A percentile compares a stretch with the other conserved stretches of the same genome.
Conservation (phyloP, 192 early-diverging fungal species). For the Coemansia sp. region DNA sequence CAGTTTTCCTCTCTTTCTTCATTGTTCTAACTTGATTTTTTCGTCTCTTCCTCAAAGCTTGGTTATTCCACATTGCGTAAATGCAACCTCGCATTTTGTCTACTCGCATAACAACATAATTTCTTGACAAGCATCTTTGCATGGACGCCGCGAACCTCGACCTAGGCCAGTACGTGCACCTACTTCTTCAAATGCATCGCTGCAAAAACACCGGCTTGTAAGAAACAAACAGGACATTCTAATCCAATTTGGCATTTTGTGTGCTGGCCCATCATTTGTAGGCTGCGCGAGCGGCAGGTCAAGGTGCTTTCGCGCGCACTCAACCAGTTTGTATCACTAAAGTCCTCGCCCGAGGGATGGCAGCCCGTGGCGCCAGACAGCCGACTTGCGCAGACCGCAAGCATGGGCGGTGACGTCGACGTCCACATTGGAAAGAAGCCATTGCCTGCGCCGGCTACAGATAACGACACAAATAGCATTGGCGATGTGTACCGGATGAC, state of each 20-base stretch:
- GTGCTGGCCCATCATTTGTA: slow-evolving; percentile 4
- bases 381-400: slow-evolving; percentile 8
- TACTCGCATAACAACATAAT: neutral
- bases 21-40: neutral
- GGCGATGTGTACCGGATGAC: slow-evolving; percentile 47
- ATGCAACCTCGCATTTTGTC: neutral
- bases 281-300: slow-evolving; percentile 50
- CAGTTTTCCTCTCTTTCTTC: neutral
- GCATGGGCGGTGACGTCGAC: slow-evolving; percentile 38
- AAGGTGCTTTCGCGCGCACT: slow-evolving; percentile 45
- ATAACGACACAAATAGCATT: neutral
- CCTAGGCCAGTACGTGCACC: slow-evolving; percentile 35
- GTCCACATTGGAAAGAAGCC: slow-evolving; percentile 34
- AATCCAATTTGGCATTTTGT: neutral
- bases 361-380: slow-evolving; percentile 19
- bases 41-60: neutral
- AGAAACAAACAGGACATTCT: neutral
- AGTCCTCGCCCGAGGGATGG: slow-evolving; percentile 48
- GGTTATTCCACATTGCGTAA: neutral
- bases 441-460: neutral
- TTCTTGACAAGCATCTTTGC: no score
- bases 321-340: slow-evolving; percentile 47
- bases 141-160: slow-evolving; percentile 35
- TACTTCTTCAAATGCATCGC: neutral
- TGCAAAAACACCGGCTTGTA: no score